phyloP scores from a whole-genome alignment of 345 rosid species.

The Zanthoxylum bungeanum region DNA sequence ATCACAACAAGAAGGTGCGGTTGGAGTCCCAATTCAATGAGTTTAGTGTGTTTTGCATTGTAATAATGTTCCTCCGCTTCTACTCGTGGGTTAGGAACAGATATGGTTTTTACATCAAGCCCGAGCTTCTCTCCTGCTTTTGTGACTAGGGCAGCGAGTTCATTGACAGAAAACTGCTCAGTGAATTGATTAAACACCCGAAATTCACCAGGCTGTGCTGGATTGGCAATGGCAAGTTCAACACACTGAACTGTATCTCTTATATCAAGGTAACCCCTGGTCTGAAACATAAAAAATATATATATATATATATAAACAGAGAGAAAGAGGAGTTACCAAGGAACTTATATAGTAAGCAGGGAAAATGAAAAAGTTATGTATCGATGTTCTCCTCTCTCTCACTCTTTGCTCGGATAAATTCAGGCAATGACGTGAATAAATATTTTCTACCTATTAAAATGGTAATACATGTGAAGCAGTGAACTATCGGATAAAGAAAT shows the following conservation, averaged over 20 bases:
- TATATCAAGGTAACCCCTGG: slow-evolving; percentile 98
- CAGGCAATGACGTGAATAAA: neutral
- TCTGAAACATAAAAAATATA: slow-evolving; percentile 40
- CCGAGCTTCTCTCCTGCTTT: slow-evolving; percentile 87
- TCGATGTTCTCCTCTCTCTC: neutral
- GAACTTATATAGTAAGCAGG: neutral
- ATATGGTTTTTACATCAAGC: slow-evolving; percentile 61
- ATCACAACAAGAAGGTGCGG: too few species aligned
- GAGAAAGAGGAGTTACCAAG: neutral
- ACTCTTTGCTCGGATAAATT: too few species aligned
- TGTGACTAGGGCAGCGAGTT: slow-evolving; percentile 83
- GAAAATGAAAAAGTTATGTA: neutral
- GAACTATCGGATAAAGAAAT: slow-evolving; percentile 1
- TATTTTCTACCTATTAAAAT: neutral
- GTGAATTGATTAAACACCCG: slow-evolving; percentile 94
- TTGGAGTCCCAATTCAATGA: slow-evolving; percentile 84
- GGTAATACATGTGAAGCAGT: neutral
- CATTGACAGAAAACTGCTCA: slow-evolving; percentile 90
- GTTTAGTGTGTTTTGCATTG: slow-evolving; percentile 96
- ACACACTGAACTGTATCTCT: slow-evolving; percentile 95
- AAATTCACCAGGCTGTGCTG: slow-evolving; percentile 83
- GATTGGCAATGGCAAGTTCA: slow-evolving; percentile 89
- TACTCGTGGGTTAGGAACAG: slow-evolving; percentile 93
- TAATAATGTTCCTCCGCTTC: slow-evolving; percentile 99
- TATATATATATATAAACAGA: neutral